Conservation (phyloP, 2,329 filamentous ascomycete genomes). For the Fonsecaea monophora region DNA sequence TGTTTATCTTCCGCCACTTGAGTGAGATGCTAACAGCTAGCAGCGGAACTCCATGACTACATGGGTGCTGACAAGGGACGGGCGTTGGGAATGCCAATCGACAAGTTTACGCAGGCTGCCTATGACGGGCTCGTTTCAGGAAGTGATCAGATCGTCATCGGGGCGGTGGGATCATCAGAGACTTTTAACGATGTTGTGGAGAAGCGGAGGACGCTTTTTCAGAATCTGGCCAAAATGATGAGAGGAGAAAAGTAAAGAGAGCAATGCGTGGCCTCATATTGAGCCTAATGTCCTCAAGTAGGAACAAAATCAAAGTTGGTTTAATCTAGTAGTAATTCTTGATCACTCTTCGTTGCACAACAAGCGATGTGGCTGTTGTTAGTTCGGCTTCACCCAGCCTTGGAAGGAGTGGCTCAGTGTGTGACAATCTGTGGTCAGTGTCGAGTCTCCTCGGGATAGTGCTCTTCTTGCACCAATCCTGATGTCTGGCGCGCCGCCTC, state of each 20-base stretch:
- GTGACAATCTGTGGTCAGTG: no score
- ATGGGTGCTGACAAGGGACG: constrained; percentile 53
- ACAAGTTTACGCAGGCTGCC: constrained; percentile 54
- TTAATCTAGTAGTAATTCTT: no score
- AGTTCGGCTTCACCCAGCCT: no score
- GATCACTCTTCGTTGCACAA: no score
- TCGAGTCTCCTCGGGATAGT: no score
- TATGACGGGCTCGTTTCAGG: constrained; percentile 53
- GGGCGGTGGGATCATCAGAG: constrained; percentile 36
- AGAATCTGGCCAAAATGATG: constrained; percentile 22
- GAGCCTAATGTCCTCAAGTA: no score
- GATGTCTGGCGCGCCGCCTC: no score
- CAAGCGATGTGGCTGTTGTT: no score
- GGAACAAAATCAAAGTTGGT: no score
- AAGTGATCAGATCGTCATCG: constrained; percentile 53
- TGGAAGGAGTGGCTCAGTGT: no score
- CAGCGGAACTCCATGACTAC: constrained; percentile 60
- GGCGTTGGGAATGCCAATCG: constrained; percentile 58
- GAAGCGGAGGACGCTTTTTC: constrained; percentile 39
- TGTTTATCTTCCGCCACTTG: neutral
- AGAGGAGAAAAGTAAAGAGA: constrained; percentile 8
- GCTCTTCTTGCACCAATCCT: no score
- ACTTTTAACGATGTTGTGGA: constrained; percentile 46
- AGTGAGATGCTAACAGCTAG: constrained; percentile 1
- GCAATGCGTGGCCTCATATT: neutral